phyloP scores from a whole-genome alignment of 208 protist genomes.

The Strigomonas culicis region DNA sequence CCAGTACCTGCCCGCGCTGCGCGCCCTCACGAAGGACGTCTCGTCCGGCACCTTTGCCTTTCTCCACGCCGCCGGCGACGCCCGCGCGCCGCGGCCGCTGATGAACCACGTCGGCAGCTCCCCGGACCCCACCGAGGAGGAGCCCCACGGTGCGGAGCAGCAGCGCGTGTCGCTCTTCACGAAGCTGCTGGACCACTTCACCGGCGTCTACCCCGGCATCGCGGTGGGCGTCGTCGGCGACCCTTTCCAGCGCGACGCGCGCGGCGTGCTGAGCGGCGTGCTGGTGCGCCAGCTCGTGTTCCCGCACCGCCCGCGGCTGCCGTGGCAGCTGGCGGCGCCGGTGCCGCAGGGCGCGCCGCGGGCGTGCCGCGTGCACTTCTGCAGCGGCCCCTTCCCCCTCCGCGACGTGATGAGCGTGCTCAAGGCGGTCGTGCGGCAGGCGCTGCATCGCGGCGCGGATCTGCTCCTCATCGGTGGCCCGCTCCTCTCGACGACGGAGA shows the following conservation, averaged over 20 bases:
- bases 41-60: neutral
- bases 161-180: constrained; percentile 68
- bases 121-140: constrained; percentile 5
- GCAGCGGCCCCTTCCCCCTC: constrained; percentile 80
- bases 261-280: constrained; percentile 69
- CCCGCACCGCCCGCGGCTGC: constrained; percentile 51
- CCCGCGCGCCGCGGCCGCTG: neutral
- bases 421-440: constrained; percentile 39
- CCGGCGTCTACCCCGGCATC: constrained; percentile 81
- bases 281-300: constrained; percentile 67
- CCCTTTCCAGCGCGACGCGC: constrained; percentile 65
- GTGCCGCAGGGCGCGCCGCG: constrained; percentile 11
- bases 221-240: constrained; percentile 77
- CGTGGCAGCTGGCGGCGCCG: constrained; percentile 54
- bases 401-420: constrained; percentile 53
- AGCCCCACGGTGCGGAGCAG: neutral
- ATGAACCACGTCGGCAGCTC: neutral
- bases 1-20: constrained; percentile 39
- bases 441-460: constrained; percentile 67
- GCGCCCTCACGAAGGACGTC: constrained; percentile 37
- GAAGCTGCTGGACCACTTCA: constrained; percentile 50
- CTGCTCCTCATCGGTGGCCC: constrained; percentile 83
- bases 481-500: constrained; percentile 53
- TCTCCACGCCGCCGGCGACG: constrained; percentile 7
- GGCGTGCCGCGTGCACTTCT: constrained; percentile 73